A percentile compares a stretch with the other conserved stretches of the same genome.
Conservation (phyloP, 192 early-diverging fungal genomes). For the Podila clonocystis region DNA sequence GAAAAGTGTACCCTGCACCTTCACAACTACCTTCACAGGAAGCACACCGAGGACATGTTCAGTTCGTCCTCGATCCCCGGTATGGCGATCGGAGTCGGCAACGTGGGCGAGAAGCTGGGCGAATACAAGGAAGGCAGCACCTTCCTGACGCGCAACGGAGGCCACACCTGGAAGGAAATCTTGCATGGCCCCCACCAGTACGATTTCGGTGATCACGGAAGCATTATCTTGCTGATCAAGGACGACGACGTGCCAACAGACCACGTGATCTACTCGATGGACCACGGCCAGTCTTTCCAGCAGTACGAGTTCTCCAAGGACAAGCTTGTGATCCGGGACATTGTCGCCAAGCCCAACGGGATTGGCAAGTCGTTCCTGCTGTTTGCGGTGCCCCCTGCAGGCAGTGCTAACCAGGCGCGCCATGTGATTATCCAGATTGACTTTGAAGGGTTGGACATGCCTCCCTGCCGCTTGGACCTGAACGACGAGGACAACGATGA, state of each 20-base stretch:
- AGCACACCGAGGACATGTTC: conserved; percentile 80
- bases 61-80: conserved; percentile 85
- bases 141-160: conserved; percentile 91
- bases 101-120: conserved; percentile 77
- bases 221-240: conserved; percentile 84
- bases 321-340: conserved; percentile 66
- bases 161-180: conserved; percentile 84
- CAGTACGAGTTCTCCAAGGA: conserved; percentile 56
- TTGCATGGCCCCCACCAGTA: conserved; percentile 88
- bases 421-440: conserved; percentile 60
- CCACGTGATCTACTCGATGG: conserved; percentile 61
- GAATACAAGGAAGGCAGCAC: conserved; percentile 79
- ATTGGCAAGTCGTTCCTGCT: conserved; percentile 85
- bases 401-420: conserved; percentile 30
- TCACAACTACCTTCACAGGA: conserved; percentile 89
- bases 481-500: conserved; percentile 62
- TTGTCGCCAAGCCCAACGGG: conserved; percentile 77
- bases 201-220: conserved; percentile 95
- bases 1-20: conserved; percentile 77
- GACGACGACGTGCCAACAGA: conserved; percentile 78
- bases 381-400: conserved; percentile 65
- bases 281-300: conserved; percentile 81
- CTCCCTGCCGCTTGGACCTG: conserved; percentile 51
- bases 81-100: conserved; percentile 92
- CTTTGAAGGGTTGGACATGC: conserved; percentile 55